phyloP scores from a whole-genome alignment of 75 land plant species.

The Cupressus sempervirens region DNA sequence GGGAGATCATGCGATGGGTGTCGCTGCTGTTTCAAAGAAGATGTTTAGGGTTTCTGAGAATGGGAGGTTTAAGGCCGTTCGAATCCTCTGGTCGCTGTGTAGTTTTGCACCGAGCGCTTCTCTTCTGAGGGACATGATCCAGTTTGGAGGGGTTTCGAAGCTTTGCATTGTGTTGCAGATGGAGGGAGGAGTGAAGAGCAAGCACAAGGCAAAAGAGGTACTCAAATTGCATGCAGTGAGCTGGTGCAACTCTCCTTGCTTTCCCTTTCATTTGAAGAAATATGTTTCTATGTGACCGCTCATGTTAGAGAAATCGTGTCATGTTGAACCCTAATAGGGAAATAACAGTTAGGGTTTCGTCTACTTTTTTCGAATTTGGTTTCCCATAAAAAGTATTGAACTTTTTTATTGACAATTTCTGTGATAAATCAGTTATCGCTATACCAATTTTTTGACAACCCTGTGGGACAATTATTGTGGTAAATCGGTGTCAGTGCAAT shows the following conservation, averaged over 20 bases:
- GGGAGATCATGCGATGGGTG: conserved; percentile 31
- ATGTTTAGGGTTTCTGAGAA: conserved; percentile 28
- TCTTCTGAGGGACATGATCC: conserved; percentile 43
- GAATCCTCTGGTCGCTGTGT: conserved; percentile 31
- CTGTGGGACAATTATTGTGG: too few relatives aligned
- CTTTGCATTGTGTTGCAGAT: conserved; percentile 30
- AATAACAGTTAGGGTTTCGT: neutral
- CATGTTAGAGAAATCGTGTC: neutral
- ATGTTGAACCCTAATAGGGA: neutral
- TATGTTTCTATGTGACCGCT: conserved; percentile 7
- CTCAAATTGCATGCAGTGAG: conserved; percentile 32
- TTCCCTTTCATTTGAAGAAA: conserved; percentile 23
- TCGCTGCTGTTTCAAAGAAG: conserved; percentile 33
- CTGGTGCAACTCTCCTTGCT: conserved; percentile 33
- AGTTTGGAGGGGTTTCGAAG: conserved; percentile 46
- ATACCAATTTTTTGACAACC: too few relatives aligned
- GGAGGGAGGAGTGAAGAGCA: conserved; percentile 23
- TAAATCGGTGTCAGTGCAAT: too few relatives aligned
- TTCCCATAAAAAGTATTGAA: too few relatives aligned
- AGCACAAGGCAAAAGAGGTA: conserved; percentile 39
- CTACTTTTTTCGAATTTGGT: too few relatives aligned
- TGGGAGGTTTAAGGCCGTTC: conserved; percentile 32
- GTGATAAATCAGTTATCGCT: too few relatives aligned
- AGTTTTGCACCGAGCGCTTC: conserved; percentile 25
- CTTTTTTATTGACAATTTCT: too few relatives aligned